These are phyloP conservation scores for Morella rubra DNA, from an alignment of 306 rosid species.

Conservation along the genomic window DNA sequence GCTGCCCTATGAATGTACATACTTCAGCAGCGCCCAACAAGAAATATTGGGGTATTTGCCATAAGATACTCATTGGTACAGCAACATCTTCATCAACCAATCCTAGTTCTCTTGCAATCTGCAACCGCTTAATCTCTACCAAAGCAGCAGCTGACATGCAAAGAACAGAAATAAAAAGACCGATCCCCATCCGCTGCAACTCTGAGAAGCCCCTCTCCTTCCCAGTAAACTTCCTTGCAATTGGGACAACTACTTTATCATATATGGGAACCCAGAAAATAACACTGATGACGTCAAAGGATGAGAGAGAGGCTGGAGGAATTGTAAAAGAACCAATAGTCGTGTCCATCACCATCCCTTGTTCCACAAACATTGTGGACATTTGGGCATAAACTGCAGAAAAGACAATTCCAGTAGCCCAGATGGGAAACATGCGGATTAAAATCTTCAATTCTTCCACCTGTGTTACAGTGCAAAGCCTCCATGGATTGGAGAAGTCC, in stretches of 20 bases:
- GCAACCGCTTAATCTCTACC: conserved; percentile 71
- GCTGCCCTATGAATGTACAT: conserved; percentile 83
- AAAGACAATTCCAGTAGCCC: conserved; percentile 89
- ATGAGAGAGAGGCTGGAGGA: conserved; percentile 92
- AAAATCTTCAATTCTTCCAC: conserved; percentile 91
- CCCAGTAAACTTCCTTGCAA: conserved; percentile 77
- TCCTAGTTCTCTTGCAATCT: conserved; percentile 59
- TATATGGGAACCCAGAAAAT: conserved; percentile 91
- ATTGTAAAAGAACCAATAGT: conserved; percentile 72
- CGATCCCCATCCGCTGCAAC: conserved; percentile 96
- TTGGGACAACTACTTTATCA: conserved; percentile 73
- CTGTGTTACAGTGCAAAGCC: conserved; percentile 90
- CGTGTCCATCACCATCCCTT: conserved; percentile 87
- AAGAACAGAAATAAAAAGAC: conserved; percentile 69
- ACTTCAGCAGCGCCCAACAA: conserved; percentile 88
- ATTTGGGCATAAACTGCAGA: conserved; percentile 93
- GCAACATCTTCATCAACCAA: conserved; percentile 58
- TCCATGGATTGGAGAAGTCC: conserved; percentile 69
- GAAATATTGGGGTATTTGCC: conserved; percentile 92
- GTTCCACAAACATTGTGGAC: conserved; percentile 95
- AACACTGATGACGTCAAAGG: conserved; percentile 74
- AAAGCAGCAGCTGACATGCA: conserved; percentile 96
- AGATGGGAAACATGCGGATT: conserved; percentile 92
- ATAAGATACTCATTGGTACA: conserved; percentile 68
- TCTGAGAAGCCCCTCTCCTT: conserved; percentile 87